These are phyloP conservation scores for Psidium friedrichsthalianum DNA, from an alignment of 345 rosid genomes.

Conservation along the genomic window DNA sequence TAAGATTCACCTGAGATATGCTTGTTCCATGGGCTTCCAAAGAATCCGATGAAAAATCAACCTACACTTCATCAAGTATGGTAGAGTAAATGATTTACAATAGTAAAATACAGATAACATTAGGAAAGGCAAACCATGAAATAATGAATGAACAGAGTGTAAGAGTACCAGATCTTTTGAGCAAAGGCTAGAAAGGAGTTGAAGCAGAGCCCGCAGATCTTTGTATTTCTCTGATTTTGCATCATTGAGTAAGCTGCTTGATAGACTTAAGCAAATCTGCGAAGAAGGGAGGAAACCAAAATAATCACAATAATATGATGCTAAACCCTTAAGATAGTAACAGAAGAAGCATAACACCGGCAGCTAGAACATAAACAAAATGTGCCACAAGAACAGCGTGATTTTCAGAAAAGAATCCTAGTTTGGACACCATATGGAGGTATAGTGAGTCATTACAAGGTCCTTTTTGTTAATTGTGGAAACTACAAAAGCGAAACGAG, in stretches of 20 bases:
- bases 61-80: constrained; percentile 24
- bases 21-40: constrained; percentile 51
- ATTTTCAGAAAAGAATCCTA: background rate
- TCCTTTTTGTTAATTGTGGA: background rate
- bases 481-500: background rate
- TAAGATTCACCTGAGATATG: constrained; percentile 67
- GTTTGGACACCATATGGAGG: background rate
- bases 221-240: constrained; percentile 78
- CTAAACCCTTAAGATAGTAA: background rate
- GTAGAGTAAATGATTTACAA: background rate
- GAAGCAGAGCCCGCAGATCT: constrained; percentile 94
- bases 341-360: background rate
- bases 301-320: background rate
- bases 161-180: constrained; percentile 77
- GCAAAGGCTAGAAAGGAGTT: constrained; percentile 86
- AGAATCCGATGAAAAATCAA: constrained; percentile 89
- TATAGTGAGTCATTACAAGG: background rate
- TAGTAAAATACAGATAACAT: background rate
- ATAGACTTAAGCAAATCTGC: constrained; percentile 68
- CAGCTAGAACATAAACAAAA: background rate
- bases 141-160: background rate
- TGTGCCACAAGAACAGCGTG: background rate
- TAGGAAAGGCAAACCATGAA: background rate
- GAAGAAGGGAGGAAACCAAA: background rate
- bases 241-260: constrained; percentile 75